Evolutionary conservation across 2,329 filamentous ascomycete genomes (phyloP).

Genomic region (Penicillium sp.): DNA sequence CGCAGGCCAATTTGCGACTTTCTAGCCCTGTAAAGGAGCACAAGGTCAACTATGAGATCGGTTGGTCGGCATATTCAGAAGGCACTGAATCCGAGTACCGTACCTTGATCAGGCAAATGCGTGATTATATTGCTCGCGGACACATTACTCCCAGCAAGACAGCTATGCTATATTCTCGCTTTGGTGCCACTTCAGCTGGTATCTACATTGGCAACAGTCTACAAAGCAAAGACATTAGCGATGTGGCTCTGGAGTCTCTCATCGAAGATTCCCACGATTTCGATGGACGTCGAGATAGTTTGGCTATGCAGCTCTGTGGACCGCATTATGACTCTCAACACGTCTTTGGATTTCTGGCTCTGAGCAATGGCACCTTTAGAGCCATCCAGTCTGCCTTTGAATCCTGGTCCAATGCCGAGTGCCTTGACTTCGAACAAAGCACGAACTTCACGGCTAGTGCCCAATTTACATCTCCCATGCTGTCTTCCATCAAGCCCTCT

Average conservation of each 20-base stretch:
- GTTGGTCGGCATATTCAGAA: slow-evolving; percentile 25
- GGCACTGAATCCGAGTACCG: slow-evolving; percentile 21
- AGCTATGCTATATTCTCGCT: background rate
- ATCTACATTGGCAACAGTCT: background rate
- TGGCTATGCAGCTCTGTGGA: slow-evolving; percentile 42
- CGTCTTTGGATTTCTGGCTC: slow-evolving; percentile 35
- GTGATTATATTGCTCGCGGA: slow-evolving; percentile 29
- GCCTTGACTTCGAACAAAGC: background rate
- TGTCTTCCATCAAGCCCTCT: background rate
- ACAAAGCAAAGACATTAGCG: background rate
- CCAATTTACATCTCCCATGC: background rate
- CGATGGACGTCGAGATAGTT: slow-evolving; percentile 24
- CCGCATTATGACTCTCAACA: slow-evolving; percentile 30
- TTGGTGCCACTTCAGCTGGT: background rate
- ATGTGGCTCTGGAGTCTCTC: slow-evolving; percentile 30
- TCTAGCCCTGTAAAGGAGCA: background rate
- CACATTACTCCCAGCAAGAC: slow-evolving; percentile 20
- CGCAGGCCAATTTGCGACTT: rapidly evolving
- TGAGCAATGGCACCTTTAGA: slow-evolving; percentile 5
- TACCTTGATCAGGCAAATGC: slow-evolving; percentile 28
- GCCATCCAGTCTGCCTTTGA: slow-evolving; percentile 1
- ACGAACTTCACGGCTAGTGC: background rate
- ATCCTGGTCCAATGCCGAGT: background rate
- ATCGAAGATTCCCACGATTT: slow-evolving; percentile 24
- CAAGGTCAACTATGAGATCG: slow-evolving; percentile 15